Conservation (phyloP, 148 eudicot species). For the Diospyros kaki region DNA sequence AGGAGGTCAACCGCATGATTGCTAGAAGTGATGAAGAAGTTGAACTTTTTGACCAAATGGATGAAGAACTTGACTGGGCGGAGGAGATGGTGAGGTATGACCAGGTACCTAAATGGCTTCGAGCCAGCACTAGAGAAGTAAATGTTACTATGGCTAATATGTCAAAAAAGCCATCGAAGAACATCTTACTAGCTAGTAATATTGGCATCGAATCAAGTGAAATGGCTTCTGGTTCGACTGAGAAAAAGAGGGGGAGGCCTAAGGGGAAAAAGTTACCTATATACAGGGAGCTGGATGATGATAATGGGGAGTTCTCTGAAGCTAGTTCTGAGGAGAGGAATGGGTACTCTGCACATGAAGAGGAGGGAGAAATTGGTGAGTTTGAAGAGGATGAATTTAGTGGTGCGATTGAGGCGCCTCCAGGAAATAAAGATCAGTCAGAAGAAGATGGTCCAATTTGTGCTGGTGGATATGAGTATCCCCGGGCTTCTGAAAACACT, state of each 20-base stretch:
- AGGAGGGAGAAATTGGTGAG: constrained; percentile 72
- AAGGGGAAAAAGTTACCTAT: constrained; percentile 72
- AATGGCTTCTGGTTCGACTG: constrained; percentile 31
- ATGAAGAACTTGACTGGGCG: constrained; percentile 87
- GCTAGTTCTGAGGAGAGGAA: constrained; percentile 81
- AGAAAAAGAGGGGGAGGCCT: constrained; percentile 67
- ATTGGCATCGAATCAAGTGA: constrained; percentile 42
- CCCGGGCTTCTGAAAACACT: constrained; percentile 38
- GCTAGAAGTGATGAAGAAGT: constrained; percentile 97
- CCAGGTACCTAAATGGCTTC: constrained; percentile 92
- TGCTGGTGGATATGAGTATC: constrained; percentile 52
- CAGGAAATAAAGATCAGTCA: constrained; percentile 38
- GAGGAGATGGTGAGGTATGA: constrained; percentile 91
- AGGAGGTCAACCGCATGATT: constrained; percentile 94
- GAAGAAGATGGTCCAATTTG: constrained; percentile 56
- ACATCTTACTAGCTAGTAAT: constrained; percentile 35
- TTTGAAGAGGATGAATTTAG: constrained; percentile 66
- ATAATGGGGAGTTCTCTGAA: constrained; percentile 67
- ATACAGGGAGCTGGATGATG: constrained; percentile 88
- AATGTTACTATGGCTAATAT: constrained; percentile 55
- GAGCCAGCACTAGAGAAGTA: constrained; percentile 76
- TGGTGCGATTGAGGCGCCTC: constrained; percentile 41
- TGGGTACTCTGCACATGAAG: constrained; percentile 56
- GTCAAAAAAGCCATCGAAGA: constrained; percentile 80
- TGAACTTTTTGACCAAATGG: constrained; percentile 97